A percentile compares a stretch with the other conserved stretches of the same genome.
These are phyloP conservation scores for Daldinia bambusicola DNA, from an alignment of 495 filamentous ascomycete species.

Conservation along the genomic window DNA sequence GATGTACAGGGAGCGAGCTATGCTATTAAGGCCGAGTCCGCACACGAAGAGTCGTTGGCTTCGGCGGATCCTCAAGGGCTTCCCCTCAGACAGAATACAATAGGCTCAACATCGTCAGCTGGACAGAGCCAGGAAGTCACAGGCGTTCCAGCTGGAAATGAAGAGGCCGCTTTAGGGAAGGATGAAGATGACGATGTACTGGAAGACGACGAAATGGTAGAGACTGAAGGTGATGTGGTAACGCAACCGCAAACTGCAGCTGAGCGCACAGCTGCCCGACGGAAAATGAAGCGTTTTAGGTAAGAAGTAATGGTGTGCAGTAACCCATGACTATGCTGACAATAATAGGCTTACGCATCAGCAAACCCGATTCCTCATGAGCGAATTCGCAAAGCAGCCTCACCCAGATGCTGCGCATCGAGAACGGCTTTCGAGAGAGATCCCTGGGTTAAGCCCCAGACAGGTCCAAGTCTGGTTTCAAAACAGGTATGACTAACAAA, in stretches of 20 bases:
- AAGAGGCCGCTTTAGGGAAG: conserved; percentile 58
- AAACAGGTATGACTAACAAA: conserved; percentile 75
- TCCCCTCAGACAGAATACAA: conserved; percentile 54
- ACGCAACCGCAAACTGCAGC: conserved; percentile 70
- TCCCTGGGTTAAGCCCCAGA: conserved; percentile 89
- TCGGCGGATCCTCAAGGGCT: conserved; percentile 55
- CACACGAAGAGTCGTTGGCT: conserved; percentile 57
- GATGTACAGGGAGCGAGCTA: conserved; percentile 53
- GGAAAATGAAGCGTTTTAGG: conserved; percentile 97
- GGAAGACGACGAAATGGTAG: conserved; percentile 61
- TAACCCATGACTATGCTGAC: conserved; percentile 19
- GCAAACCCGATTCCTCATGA: conserved; percentile 96
- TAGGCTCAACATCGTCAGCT: conserved; percentile 55
- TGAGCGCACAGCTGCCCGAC: conserved; percentile 79
- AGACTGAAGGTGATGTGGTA: conserved; percentile 58
- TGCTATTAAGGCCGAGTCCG: conserved; percentile 52
- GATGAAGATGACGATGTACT: conserved; percentile 66
- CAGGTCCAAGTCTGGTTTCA: conserved; percentile 99
- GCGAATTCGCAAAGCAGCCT: conserved; percentile 93
- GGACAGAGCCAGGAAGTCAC: conserved; percentile 50
- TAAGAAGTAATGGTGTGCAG: conserved; percentile 54
- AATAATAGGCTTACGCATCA: conserved; percentile 85
- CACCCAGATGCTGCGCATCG: conserved; percentile 95
- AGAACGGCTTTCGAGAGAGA: conserved; percentile 88
- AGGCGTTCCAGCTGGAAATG: conserved; percentile 49